phyloP scores from a whole-genome alignment of 2,329 filamentous ascomycete genomes.

The Rugonectria rugulosa region DNA sequence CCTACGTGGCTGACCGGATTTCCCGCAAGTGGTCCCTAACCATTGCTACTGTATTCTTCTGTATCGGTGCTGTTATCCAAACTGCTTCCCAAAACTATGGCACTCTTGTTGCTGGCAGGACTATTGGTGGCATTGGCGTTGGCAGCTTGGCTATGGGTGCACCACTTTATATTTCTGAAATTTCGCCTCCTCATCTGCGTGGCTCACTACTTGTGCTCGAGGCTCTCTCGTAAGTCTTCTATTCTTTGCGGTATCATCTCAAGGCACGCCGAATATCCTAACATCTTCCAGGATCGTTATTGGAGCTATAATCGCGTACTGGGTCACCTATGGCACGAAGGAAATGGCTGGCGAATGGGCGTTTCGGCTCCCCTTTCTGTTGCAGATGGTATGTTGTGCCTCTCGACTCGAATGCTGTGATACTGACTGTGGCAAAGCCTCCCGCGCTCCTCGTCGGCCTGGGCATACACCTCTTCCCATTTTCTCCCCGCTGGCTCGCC shows the following conservation, averaged over 20 bases:
- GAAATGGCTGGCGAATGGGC: constrained; percentile 51
- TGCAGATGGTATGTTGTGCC: constrained; percentile 53
- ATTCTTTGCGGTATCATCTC: too few species aligned
- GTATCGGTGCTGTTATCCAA: constrained; percentile 52
- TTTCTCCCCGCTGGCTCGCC: constrained; percentile 54
- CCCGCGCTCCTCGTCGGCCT: constrained; percentile 36
- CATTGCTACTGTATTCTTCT: constrained; percentile 49
- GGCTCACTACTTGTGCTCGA: constrained; percentile 57
- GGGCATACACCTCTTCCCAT: constrained; percentile 55
- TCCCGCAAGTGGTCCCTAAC: constrained; percentile 53
- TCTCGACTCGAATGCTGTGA: too few species aligned
- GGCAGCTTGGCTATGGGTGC: constrained; percentile 41
- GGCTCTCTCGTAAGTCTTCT: too few species aligned
- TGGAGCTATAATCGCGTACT: constrained; percentile 61
- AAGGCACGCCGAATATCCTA: too few species aligned
- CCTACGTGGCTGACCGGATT: constrained; percentile 49
- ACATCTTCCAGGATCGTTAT: constrained; percentile 59
- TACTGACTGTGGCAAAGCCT: too few species aligned
- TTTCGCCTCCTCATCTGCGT: constrained; percentile 47
- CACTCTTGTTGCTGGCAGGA: constrained; percentile 37
- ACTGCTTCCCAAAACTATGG: constrained; percentile 39
- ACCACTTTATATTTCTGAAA: constrained; percentile 43
- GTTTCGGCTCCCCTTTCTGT: constrained; percentile 55
- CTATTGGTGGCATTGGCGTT: constrained; percentile 42
- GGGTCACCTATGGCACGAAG: constrained; percentile 61